A percentile compares a stretch with the other conserved stretches of the same genome.
phyloP scores from a whole-genome alignment of 2,329 filamentous ascomycete genomes.

The Trichoderma asperellum region DNA sequence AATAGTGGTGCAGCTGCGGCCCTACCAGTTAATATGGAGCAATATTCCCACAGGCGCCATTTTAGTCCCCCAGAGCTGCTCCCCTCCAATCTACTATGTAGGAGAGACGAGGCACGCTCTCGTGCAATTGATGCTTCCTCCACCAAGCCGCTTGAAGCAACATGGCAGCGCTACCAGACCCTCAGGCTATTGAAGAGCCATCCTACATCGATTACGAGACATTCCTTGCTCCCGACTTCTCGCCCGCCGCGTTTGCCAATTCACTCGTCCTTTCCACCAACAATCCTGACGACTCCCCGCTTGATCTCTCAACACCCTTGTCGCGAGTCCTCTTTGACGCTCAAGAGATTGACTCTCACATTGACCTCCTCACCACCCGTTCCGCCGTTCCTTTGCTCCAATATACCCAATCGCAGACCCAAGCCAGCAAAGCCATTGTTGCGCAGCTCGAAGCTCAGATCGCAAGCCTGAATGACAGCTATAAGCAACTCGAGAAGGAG shows the following conservation, averaged over 20 bases:
- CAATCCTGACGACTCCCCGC: slow-evolving; percentile 83
- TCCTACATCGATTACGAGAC: slow-evolving; percentile 97
- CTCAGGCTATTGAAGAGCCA: slow-evolving; percentile 49
- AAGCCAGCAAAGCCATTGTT: slow-evolving; percentile 73
- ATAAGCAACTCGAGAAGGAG: slow-evolving; percentile 82
- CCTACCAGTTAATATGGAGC: not conserved
- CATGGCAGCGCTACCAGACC: slow-evolving; percentile 24
- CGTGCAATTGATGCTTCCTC: not conserved
- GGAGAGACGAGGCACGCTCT: slow-evolving; percentile 1
- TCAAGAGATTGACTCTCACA: slow-evolving; percentile 95
- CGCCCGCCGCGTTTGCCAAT: slow-evolving; percentile 82
- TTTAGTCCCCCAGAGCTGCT: slow-evolving; percentile 1
- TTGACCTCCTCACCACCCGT: slow-evolving; percentile 84
- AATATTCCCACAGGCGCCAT: not conserved
- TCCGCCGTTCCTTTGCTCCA: slow-evolving; percentile 79
- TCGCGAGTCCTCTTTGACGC: slow-evolving; percentile 94
- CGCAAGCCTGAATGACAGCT: slow-evolving; percentile 78
- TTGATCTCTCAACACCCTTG: slow-evolving; percentile 92
- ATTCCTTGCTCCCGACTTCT: slow-evolving; percentile 83
- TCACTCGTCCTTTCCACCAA: slow-evolving; percentile 86
- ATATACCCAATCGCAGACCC: slow-evolving; percentile 74
- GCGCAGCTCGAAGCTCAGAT: slow-evolving; percentile 80
- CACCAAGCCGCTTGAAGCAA: not conserved
- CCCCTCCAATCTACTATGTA: slow-evolving; percentile 17
- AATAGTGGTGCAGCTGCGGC: not conserved